Evolutionary conservation across 2,329 filamentous ascomycete species (phyloP), one percentile per base, ranked within the genome.

Genomic region (Colletotrichum tropicale): DNA sequence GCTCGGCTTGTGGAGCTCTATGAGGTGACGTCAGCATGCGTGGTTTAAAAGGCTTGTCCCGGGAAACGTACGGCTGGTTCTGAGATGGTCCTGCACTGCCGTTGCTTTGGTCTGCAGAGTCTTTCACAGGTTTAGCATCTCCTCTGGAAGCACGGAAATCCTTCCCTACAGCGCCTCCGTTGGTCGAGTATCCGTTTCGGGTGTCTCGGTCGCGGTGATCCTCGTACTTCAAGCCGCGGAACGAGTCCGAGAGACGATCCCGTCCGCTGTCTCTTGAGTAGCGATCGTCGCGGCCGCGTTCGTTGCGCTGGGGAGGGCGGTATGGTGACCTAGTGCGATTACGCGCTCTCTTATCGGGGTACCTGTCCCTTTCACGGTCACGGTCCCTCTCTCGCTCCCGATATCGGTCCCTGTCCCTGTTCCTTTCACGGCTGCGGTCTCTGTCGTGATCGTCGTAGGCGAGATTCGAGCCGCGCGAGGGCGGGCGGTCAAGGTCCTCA

Each of bases 71-170:
- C 73, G 55, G 87, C 85, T 83, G 85, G 81, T 84, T 84, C 79
- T 82, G 78, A 74, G 81, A 75, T 71, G 77, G 79, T 79, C 83
- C 82, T 79, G 78, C 78, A 77, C 81, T 43, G 10, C 66, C 30
- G 26, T 62, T 70, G 26, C 32, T 38, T 24, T 60, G 60, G 52
- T 75, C 85, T 84, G 89, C 87, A 87, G 88, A 88, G 86, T 89
- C 90, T 90, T 91, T 87, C 85, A 87, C 87, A 90, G 86, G 88
- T 92, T 95, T 93, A 94, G 92, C 89, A 88, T 93, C 87, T 87
- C 89, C 83, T 89, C 87, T 92, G 84, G 87, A 85, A 87, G 86
- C 84, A 86, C 86, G 89, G 89, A 88, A 89, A 87, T 86, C 87
- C 86, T 90, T 87, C 87, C 87, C 88, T 87, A 89, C 87, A 84